Evolutionary conservation across 805 yeast genomes (phyloP).

Genomic region (Starmerella riodocensis): DNA sequence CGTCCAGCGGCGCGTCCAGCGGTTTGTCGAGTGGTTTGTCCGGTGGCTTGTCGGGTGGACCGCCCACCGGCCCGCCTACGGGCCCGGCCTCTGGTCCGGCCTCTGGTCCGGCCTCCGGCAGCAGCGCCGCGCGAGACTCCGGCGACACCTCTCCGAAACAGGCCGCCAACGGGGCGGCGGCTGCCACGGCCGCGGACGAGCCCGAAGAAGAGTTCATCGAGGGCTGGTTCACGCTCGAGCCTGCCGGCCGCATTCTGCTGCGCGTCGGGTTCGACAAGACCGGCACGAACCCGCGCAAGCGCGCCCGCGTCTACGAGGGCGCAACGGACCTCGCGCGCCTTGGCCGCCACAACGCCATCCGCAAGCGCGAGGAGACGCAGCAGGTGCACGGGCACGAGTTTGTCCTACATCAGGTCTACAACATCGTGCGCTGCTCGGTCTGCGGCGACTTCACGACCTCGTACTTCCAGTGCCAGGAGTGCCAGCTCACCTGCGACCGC

Average conservation of each 20-base stretch:
- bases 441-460: conserved; percentile 87
- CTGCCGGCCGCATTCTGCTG: conserved; percentile 78
- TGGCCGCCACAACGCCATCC: conserved; percentile 96
- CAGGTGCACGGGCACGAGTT: conserved; percentile 97
- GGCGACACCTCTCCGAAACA: not conserved
- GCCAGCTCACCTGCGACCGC: conserved; percentile 63
- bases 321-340: conserved; percentile 33
- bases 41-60: not conserved
- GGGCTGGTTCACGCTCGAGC: conserved; percentile 85
- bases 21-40: not conserved
- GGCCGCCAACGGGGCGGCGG: not conserved
- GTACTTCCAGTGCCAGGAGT: conserved; percentile 71
- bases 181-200: conserved; percentile 11
- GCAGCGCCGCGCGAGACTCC: not conserved
- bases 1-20: not conserved
- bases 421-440: conserved; percentile 92
- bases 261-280: conserved; percentile 70
- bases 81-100: not conserved
- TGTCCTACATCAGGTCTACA: conserved; percentile 77
- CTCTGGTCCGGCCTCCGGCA: not conserved
- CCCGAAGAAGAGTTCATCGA: conserved; percentile 32
- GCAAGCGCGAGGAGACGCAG: conserved; percentile 69
- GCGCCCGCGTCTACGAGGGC: conserved; percentile 21
- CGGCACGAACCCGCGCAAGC: conserved; percentile 29
- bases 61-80: conserved; percentile 1